Percentiles rank a stretch among this genome's conserved stretches.
These are phyloP conservation scores for Craterostigma plantagineum DNA, from an alignment of 257 asterid genomes.

Conservation along the genomic window DNA sequence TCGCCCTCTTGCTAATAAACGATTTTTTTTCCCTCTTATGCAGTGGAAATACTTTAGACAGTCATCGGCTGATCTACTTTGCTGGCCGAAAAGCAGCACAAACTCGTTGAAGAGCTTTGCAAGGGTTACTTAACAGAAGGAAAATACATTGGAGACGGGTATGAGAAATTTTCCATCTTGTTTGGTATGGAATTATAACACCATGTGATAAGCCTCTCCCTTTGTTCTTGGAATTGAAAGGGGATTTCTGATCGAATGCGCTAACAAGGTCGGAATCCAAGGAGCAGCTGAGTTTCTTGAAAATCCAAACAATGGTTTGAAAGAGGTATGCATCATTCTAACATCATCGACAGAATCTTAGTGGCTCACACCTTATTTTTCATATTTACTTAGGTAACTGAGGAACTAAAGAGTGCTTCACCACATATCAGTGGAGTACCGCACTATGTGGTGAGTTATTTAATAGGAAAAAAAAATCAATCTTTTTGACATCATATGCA, in stretches of 20 bases:
- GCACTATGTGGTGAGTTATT: conserved; percentile 27
- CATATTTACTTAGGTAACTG: conserved; percentile 17
- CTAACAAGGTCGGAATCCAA: conserved; percentile 64
- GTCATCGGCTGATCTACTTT: conserved; percentile 47
- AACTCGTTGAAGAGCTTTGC: conserved; percentile 55
- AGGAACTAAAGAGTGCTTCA: conserved; percentile 29
- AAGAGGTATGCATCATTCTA: conserved; percentile 36
- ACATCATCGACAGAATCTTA: background rate
- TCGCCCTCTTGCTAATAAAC: background rate
- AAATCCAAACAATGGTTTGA: conserved; percentile 64
- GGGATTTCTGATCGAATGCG: conserved; percentile 54
- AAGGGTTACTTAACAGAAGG: conserved; percentile 66
- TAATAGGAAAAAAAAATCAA: background rate
- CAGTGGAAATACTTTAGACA: conserved; percentile 58
- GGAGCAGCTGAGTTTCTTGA: conserved; percentile 88
- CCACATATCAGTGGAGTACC: conserved; percentile 41
- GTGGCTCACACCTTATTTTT: background rate
- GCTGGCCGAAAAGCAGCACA: conserved; percentile 72
- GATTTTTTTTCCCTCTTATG: background rate
- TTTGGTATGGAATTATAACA: background rate
- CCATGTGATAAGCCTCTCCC: background rate
- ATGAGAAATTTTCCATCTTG: background rate
- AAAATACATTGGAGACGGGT: conserved; percentile 78
- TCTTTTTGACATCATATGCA: background rate
- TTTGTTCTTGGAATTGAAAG: conserved; percentile 14